Conservation (phyloP, 2,329 filamentous ascomycete species). For the Tolypocladium tropicale region DNA sequence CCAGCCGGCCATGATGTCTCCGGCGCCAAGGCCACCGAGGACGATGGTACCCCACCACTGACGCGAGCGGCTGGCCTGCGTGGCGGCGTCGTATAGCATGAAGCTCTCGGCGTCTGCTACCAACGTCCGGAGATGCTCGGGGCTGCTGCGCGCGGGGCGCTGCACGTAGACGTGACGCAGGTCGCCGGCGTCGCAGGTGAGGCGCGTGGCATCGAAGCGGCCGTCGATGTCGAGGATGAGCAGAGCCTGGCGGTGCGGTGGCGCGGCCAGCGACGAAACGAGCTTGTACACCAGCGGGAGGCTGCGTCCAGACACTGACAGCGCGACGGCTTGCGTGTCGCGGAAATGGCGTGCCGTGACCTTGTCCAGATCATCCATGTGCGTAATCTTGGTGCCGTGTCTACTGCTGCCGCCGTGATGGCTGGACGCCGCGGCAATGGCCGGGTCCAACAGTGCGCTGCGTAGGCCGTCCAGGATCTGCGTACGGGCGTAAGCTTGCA, state of each 20-base stretch:
- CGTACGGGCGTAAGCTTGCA: not conserved
- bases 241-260: conserved; percentile 37
- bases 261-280: conserved; percentile 37
- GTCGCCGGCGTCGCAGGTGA: conserved; percentile 27
- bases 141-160: conserved; percentile 22
- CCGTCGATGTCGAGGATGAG: conserved; percentile 45
- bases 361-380: conserved; percentile 34
- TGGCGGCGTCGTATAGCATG: conserved; percentile 36
- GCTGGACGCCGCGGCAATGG: not conserved
- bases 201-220: conserved; percentile 42
- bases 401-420: conserved; percentile 1
- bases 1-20: conserved; percentile 22
- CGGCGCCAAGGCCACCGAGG: conserved; percentile 20
- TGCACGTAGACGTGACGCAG: conserved; percentile 42
- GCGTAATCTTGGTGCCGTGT: conserved; percentile 19
- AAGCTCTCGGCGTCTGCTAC: conserved; percentile 31
- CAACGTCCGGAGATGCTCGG: conserved; percentile 20
- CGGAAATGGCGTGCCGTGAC: conserved; percentile 37
- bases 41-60: conserved; percentile 51
- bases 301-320: conserved; percentile 42
- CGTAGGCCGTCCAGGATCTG: conserved; percentile 7
- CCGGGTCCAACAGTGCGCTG: not conserved
- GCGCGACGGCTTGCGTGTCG: conserved; percentile 32
- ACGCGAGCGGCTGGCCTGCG: conserved; percentile 31
- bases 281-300: conserved; percentile 47